These are phyloP conservation scores for Plasmodium vivax DNA, from an alignment of 169 alveolate genomes.

Conservation along the genomic window DNA sequence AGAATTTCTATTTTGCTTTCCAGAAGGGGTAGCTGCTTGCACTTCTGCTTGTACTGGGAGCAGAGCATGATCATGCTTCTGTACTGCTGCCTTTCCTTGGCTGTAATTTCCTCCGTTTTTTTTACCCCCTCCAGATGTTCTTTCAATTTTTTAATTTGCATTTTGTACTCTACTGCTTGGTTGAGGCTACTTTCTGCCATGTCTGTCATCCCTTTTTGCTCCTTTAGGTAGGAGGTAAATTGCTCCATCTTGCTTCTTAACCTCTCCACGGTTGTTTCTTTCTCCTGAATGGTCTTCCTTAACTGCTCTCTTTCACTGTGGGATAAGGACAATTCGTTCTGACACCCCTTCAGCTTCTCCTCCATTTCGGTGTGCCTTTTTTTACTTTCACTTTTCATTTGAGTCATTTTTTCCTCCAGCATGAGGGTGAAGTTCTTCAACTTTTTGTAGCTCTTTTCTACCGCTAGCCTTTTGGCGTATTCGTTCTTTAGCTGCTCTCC, in stretches of 20 bases:
- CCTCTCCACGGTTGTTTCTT: constrained; percentile 5
- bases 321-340: not conserved
- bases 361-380: constrained; percentile 19
- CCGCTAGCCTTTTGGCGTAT: not conserved
- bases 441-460: constrained; percentile 59
- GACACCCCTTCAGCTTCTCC: constrained; percentile 20
- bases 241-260: constrained; percentile 47
- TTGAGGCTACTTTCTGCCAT: constrained; percentile 11
- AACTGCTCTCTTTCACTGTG: constrained; percentile 23
- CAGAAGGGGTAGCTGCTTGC: constrained; percentile 26
- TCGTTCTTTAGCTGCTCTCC: constrained; percentile 1
- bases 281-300: constrained; percentile 15
- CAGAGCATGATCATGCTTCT: constrained; percentile 60
- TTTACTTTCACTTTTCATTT: constrained; percentile 12
- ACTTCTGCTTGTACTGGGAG: constrained; percentile 68
- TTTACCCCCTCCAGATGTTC: constrained; percentile 40
- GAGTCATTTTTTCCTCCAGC: constrained; percentile 44
- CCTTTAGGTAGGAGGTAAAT: constrained; percentile 7
- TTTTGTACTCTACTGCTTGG: constrained; percentile 21
- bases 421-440: constrained; percentile 53
- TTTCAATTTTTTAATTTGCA: constrained; percentile 46
- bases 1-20: constrained; percentile 48
- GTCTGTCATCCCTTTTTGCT: constrained; percentile 3
- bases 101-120: constrained; percentile 55
- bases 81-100: constrained; percentile 74